Evolutionary conservation across 73 alveolate species (phyloP), one percentile per base, ranked within the genome.

Genomic region (Uronychia binucleata): DNA sequence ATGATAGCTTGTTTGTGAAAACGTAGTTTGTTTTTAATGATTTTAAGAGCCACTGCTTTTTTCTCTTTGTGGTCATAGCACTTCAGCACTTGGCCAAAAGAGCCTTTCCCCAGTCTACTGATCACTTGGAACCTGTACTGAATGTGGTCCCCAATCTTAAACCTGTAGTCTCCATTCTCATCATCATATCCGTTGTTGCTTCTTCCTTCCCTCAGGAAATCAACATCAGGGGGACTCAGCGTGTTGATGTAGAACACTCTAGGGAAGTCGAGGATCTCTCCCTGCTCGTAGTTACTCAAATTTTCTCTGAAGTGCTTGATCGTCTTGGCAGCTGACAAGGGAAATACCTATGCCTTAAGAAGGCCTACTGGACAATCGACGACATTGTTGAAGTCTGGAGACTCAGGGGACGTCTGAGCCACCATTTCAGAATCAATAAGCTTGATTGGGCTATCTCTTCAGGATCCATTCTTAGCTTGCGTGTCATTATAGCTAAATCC

Each of bases 41-140:
- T 78, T 59, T 86, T 86, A 1, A 86, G 26, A 25, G 92, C 92
- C 1, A 86, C 92, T 27, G 33, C 85, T 35, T 81, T 57, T 30
- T 59, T 34, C 25, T 31, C 33, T n/a, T 86, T 79, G 27, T 86
- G 78, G 77, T 86, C 92, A 0, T 57, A 26, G 33, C 84, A 46
- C 58, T 83, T 88, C 30, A 83, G 88, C 13, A 90, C 96, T 59
- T 90, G 85, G 25, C 96, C 96, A 80, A 90, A 90, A 30, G 90
- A 85, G 30, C 96, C 96, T 59, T 32, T 79, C 28, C 91, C 96
- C 0, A 90, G 80, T 28, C 32, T 75, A 1, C 80, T 84, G 14
- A 77, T 28, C 0, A 90, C 81, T 67, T 57, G 34, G 77, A 86
- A 90, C 19, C 93, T 28, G 80, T 90, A 90, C 14, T 86, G 93